Conservation (phyloP, 495 filamentous ascomycete species). For the Xylona heveae region DNA sequence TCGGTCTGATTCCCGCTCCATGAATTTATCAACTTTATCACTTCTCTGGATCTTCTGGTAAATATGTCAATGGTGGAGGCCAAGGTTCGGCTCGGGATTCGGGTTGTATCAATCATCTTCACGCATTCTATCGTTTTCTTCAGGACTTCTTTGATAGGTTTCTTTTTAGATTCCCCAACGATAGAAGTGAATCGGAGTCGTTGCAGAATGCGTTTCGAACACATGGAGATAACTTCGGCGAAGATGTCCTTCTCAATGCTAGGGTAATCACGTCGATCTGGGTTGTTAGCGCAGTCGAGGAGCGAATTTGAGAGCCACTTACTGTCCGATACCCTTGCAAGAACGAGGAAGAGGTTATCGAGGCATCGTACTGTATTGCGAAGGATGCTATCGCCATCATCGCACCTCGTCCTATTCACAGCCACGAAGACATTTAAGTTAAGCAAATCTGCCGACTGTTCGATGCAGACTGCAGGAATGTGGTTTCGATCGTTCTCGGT, state of each 20-base stretch:
- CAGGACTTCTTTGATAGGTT: conserved; percentile 10
- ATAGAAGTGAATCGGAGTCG: conserved; percentile 11
- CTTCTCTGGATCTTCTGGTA: no score
- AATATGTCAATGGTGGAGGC: no score
- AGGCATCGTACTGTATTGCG: conserved; percentile 13
- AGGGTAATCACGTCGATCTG: conserved; percentile 2
- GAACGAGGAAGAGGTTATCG: conserved; percentile 2
- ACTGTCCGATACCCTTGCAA: not conserved
- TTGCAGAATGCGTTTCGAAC: conserved; percentile 14
- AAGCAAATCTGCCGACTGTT: conserved; percentile 11
- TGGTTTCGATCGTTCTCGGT: conserved; percentile 13
- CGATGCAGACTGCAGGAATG: conserved; percentile 19
- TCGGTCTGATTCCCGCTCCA: no score
- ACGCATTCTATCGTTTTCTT: no score
- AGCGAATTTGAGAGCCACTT: conserved; percentile 13
- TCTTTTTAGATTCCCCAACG: conserved; percentile 5
- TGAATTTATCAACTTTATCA: no score
- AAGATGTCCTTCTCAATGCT: conserved; percentile 12
- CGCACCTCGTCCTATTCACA: conserved; percentile 13
- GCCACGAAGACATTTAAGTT: conserved; percentile 17
- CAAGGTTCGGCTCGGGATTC: no score
- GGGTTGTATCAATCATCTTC: no score
- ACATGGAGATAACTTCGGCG: conserved; percentile 16
- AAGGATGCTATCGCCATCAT: conserved; percentile 4
- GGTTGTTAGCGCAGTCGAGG: conserved; percentile 5